Conservation (phyloP, 2,329 filamentous ascomycete genomes). For the Fonsecaea monophora region DNA sequence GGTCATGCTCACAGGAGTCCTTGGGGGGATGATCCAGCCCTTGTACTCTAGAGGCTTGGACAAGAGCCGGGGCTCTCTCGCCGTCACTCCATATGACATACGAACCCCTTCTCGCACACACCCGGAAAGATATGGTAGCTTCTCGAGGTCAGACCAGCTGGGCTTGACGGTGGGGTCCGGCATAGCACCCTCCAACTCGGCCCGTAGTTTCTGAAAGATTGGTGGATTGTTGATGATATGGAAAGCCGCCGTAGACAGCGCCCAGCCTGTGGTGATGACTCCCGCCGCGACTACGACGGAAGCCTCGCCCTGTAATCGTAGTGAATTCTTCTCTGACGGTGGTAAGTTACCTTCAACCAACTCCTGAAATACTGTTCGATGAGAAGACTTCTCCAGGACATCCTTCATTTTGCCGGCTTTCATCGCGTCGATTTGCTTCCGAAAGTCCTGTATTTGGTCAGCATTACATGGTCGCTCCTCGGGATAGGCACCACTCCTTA, state of each 20-base stretch:
- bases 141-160: conserved; percentile 46
- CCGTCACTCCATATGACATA: conserved; percentile 47
- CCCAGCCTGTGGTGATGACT: conserved; percentile 45
- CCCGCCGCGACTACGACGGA: conserved; percentile 44
- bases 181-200: conserved; percentile 33
- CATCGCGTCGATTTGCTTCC: conserved; percentile 34
- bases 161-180: conserved; percentile 22
- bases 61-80: conserved; percentile 37
- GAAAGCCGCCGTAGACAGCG: conserved; percentile 42
- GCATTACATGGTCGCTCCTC: neutral
- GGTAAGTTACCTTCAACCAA: conserved; percentile 43
- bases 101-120: conserved; percentile 51
- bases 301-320: conserved; percentile 44
- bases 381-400: conserved; percentile 10
- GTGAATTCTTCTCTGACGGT: conserved; percentile 44
- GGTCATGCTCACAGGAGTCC: conserved; percentile 41
- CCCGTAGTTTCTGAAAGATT: conserved; percentile 34
- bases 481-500: conserved; percentile 1
- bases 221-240: conserved; percentile 39
- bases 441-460: conserved; percentile 31
- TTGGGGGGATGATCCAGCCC: conserved; percentile 42
- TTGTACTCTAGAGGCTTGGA: conserved; percentile 39
- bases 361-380: conserved; percentile 43
- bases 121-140: conserved; percentile 53
- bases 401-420: conserved; percentile 30